Conservation (phyloP, 257 asterid genomes). For the Petunia secreta region DNA sequence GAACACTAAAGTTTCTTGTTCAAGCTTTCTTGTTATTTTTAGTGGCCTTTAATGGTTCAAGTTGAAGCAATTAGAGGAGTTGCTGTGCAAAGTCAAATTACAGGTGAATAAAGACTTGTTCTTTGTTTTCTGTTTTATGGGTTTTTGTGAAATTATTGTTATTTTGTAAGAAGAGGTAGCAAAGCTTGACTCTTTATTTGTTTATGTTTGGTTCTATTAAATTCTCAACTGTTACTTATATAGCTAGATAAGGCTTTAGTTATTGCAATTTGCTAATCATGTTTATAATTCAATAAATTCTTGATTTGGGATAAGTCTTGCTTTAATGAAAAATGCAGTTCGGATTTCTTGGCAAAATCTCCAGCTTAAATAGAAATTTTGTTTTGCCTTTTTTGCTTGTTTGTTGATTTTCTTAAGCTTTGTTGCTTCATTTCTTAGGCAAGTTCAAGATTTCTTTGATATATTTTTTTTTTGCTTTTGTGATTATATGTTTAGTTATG, state of each 20-base stretch:
- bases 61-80: constrained; percentile 47
- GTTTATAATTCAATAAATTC: not conserved
- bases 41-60: constrained; percentile 47
- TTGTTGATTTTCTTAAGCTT: too few relatives aligned
- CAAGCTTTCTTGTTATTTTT: constrained; percentile 31
- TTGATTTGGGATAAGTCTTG: not conserved
- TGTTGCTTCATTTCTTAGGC: constrained; percentile 3
- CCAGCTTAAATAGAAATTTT: not conserved
- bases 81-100: constrained; percentile 24
- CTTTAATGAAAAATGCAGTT: constrained; percentile 13
- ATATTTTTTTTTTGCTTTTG: not conserved
- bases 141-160: constrained; percentile 25
- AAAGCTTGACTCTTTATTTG: not conserved
- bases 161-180: not conserved
- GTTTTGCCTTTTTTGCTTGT: not conserved
- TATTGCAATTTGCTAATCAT: constrained; percentile 17
- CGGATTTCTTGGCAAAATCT: not conserved
- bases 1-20: constrained; percentile 33
- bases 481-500: not conserved
- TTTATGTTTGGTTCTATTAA: not conserved
- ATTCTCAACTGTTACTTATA: not conserved
- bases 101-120: constrained; percentile 43
- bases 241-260: constrained; percentile 7
- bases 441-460: not conserved
- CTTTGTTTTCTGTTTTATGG: constrained; percentile 30